Evolutionary conservation across 768 basidiomycete species (phyloP).

Genomic region (Auricularia heimuer): DNA sequence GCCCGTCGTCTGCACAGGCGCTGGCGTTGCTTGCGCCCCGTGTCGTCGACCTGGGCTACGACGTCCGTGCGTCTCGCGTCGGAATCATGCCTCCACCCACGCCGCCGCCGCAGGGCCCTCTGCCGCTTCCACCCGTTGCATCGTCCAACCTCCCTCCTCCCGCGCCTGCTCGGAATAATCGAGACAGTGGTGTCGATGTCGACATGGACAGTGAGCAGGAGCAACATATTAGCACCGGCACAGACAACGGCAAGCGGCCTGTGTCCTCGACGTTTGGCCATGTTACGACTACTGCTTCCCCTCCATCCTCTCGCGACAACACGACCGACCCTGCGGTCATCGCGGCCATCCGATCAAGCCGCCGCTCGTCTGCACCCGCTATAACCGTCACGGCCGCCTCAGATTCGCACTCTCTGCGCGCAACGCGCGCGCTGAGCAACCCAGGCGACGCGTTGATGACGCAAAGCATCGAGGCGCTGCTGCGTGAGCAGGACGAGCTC

Average conservation of each 20-base stretch:
- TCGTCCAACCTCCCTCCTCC: too few species aligned
- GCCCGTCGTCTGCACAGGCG: too few species aligned
- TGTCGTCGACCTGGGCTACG: background rate
- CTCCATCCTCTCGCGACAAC: too few species aligned
- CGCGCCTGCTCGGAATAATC: too few species aligned
- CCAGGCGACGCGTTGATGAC: background rate
- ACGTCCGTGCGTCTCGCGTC: background rate
- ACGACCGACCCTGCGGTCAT: too few species aligned
- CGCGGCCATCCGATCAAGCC: background rate
- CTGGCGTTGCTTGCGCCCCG: background rate
- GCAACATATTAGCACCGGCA: too few species aligned
- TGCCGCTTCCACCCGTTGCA: background rate
- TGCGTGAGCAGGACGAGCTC: constrained; percentile 1
- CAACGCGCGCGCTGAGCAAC: background rate
- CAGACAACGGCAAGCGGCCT: too few species aligned
- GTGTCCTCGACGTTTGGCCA: too few species aligned
- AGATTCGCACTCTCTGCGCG: background rate
- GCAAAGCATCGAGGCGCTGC: background rate
- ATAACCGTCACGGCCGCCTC: background rate
- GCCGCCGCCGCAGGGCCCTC: background rate
- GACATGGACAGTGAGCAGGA: too few species aligned
- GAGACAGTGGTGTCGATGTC: too few species aligned
- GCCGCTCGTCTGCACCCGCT: background rate
- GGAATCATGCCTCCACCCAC: background rate
- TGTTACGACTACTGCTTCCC: too few species aligned